Conservation (phyloP, 768 basidiomycete species). For the Leucosporidium yakuticum region DNA sequence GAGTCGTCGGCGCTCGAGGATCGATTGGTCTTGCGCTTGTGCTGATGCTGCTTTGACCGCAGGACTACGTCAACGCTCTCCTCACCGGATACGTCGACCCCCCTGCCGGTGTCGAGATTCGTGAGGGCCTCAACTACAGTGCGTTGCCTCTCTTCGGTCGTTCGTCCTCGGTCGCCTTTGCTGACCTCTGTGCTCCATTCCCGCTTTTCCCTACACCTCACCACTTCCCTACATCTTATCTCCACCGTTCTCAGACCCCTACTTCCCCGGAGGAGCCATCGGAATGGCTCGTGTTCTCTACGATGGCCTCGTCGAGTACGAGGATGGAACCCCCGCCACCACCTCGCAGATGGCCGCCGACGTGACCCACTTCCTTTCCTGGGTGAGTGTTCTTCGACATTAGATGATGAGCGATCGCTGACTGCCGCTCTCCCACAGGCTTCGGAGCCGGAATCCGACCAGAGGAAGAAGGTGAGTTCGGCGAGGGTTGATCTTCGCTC, state of each 20-base stretch:
- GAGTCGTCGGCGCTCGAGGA: background rate
- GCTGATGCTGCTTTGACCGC: background rate
- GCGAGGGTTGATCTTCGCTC: slow-evolving; percentile 48
- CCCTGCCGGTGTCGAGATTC: slow-evolving; percentile 87
- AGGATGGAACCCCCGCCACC: slow-evolving; percentile 93
- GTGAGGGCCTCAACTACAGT: slow-evolving; percentile 92
- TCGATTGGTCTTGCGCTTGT: background rate
- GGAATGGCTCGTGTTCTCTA: slow-evolving; percentile 96
- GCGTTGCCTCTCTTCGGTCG: background rate
- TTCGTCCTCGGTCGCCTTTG: background rate
- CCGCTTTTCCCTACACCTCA: slow-evolving; percentile 28
- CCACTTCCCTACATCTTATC: background rate
- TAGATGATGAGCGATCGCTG: too few relatives aligned
- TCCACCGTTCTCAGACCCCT: slow-evolving; percentile 54
- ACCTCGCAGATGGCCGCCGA: slow-evolving; percentile 99
- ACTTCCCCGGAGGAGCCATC: slow-evolving; percentile 97
- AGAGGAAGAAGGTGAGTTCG: slow-evolving; percentile 92
- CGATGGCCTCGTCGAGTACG: slow-evolving; percentile 93
- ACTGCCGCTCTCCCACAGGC: slow-evolving; percentile 64
- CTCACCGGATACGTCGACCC: slow-evolving; percentile 96
- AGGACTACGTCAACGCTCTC: slow-evolving; percentile 97
- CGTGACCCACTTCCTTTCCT: slow-evolving; percentile 50
- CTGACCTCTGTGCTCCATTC: slow-evolving; percentile 34
- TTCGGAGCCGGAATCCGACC: slow-evolving; percentile 95
- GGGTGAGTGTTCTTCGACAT: background rate